Base-by-base conservation (phyloP, 495 filamentous ascomycete species). In the Neurospora sp. region DNA sequence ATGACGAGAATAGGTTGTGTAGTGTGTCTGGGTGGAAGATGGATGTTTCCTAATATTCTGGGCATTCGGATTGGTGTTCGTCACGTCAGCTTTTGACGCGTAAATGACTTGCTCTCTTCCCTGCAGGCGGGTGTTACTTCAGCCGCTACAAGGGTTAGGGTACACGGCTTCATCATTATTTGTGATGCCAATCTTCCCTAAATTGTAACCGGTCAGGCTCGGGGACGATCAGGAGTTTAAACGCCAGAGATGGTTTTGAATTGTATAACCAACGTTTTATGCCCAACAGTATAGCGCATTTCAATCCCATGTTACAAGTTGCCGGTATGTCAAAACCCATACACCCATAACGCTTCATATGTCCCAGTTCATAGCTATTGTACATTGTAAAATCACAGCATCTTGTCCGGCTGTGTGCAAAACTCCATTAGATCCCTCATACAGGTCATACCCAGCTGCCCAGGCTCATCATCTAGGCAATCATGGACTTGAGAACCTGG, bases 401-500 rank as follows among this genome's bases (percentile, higher is more conserved):
- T 18, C 6, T 31, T 61, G 1, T 61, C 27, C 53, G 53, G 53
- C 53, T 61, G 3, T 14, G 27, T 61, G 53, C 22, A 61, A 61
- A 61, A 35, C 27, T 18, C 53, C 12, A 61, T 61, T 61, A 61
- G 27, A 61, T 31, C 27, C 53, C 53, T 35, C 27, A 35, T 35
- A 35, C 27, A 61, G 14, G 10, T 53, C 45, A 61, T 35, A 61
- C 16, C 14, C 53, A 8, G 53, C 22, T 31, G 22, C 6, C 27
- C 22, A 35, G 53, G 18, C 14, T 31, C 22, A 4, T 6, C 14
- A 35, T 61, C 14, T 61, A 61, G 53, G 53, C 65, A 70, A 74
- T 10, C 73, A 81, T 82, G 75, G 80, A 81, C 85, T 89, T 91
- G 71, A 96, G 80, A 59, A 91, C 86, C 74, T 87, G 83, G 78